Base-by-base conservation (phyloP, 108 stramenopile genomes). In the Conticribra guillardii region DNA sequence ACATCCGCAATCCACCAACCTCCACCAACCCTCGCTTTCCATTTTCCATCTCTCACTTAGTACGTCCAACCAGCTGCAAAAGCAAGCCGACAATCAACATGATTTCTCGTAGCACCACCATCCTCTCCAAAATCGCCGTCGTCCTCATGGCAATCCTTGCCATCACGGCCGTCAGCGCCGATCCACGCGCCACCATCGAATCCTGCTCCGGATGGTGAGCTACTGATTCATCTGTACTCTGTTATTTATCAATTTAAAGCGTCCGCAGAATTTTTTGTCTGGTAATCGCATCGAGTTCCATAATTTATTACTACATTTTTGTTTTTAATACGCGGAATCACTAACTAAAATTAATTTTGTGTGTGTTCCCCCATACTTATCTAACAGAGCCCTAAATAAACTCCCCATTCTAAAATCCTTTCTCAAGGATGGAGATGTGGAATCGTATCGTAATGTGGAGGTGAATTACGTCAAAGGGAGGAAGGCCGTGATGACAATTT, bases 401-500 rank as follows among this genome's bases (percentile, higher is more conserved):
- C 50, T 74, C 15, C 78, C 78, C 4, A 47, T 46, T 22, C 78
- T 79, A 18, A 73, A 74, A 46, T 53, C 71, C 2, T 79, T 79
- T 45, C 67, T 79, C 18, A 79, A 73, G 30, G 73, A 67, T 58
- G 60, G 47, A 2, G 74, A 69, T 5, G 79, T 74, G 18, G 74
- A 74, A 32, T 59, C 50, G 0, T 80, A 80, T 45, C 17, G 48
- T 8, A 80, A 80, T 70, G 73, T 80, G 0, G 51, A 69, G 1
- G 68, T 80, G 4, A 52, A 44, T 24, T 80, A 56, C 44, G 41
- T 75, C 30, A 51, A 17, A 11, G 79, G 79, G 2, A 60, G 54
- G 8, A 69, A 75, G 57, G 79, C 79, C 8, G 23, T 70, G 28
- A 69, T 80, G 79, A 80, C 79, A 0, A 75, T 80, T 41, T 80